phyloP scores from a whole-genome alignment of 352 stramenopile genomes.

The Peronospora destructor region DNA sequence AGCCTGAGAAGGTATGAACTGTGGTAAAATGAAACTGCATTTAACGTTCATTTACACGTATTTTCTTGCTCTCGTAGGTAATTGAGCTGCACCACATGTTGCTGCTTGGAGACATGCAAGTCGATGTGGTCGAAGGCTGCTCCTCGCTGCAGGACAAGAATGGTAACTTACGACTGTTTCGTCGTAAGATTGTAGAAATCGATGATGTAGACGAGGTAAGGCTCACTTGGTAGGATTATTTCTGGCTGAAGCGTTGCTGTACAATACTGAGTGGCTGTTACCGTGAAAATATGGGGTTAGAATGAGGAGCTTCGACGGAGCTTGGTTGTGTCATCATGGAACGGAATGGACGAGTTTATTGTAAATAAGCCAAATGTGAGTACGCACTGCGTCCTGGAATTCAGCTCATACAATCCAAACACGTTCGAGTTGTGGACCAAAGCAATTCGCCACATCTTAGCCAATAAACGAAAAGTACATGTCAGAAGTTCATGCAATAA shows the following conservation, averaged over 20 bases:
- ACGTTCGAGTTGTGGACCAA: conserved; percentile 86
- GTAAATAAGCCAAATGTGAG: conserved; percentile 53
- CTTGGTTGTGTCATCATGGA: conserved; percentile 40
- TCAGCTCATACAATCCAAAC: conserved; percentile 69
- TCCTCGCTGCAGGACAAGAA: conserved; percentile 22
- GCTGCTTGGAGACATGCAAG: conserved; percentile 79
- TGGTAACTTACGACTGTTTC: conserved; percentile 48
- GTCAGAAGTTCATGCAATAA: conserved; percentile 13
- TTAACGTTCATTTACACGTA: neutral
- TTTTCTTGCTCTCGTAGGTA: conserved; percentile 34
- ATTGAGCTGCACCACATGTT: conserved; percentile 63
- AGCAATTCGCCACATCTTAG: conserved; percentile 62
- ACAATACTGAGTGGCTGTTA: neutral
- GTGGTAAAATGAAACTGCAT: neutral
- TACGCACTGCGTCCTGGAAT: conserved; percentile 63
- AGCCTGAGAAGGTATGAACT: conserved; percentile 57
- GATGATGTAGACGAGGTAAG: conserved; percentile 69
- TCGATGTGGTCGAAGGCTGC: conserved; percentile 47
- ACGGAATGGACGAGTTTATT: conserved; percentile 38
- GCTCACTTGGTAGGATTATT: neutral
- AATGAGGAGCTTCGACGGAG: conserved; percentile 64
- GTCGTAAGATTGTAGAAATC: conserved; percentile 65
- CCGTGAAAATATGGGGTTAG: conserved; percentile 37
- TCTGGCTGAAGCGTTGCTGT: neutral
- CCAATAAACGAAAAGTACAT: conserved; percentile 43